A percentile compares a stretch with the other conserved stretches of the same genome.
Conservation (phyloP, 345 rosid genomes). For the Hibiscus syriacus region DNA sequence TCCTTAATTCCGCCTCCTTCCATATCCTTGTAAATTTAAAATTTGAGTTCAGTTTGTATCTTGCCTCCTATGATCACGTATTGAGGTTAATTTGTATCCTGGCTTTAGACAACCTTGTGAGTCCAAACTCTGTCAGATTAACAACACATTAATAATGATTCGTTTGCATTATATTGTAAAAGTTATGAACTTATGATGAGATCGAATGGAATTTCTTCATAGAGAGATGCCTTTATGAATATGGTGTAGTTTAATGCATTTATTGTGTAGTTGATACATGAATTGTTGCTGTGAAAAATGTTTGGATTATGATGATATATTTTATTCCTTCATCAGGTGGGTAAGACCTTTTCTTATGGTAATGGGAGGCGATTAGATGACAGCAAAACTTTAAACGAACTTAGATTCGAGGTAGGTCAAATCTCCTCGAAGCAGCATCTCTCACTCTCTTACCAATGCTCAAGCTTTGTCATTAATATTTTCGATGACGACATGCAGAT, state of each 20-base stretch:
- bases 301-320: slow-evolving; percentile 9
- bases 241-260: not conserved
- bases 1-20: not conserved
- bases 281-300: not conserved
- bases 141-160: not conserved
- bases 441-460: not conserved
- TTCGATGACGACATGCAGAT: slow-evolving; percentile 36
- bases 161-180: not conserved
- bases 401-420: slow-evolving; percentile 58
- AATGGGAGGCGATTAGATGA: slow-evolving; percentile 69
- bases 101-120: not conserved
- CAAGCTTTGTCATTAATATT: slow-evolving; percentile 5
- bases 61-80: not conserved
- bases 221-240: not conserved
- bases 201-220: not conserved
- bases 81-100: not conserved
- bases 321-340: slow-evolving; percentile 44
- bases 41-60: not conserved
- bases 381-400: slow-evolving; percentile 57
- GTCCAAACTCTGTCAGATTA: not conserved
- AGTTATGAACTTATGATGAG: not conserved
- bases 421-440: not conserved
- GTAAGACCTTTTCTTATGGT: slow-evolving; percentile 61
- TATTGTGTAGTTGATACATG: not conserved
- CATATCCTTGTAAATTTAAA: not conserved